These are phyloP conservation scores for Kodamaea leandrae DNA, from an alignment of 805 yeast species.

Conservation along the genomic window DNA sequence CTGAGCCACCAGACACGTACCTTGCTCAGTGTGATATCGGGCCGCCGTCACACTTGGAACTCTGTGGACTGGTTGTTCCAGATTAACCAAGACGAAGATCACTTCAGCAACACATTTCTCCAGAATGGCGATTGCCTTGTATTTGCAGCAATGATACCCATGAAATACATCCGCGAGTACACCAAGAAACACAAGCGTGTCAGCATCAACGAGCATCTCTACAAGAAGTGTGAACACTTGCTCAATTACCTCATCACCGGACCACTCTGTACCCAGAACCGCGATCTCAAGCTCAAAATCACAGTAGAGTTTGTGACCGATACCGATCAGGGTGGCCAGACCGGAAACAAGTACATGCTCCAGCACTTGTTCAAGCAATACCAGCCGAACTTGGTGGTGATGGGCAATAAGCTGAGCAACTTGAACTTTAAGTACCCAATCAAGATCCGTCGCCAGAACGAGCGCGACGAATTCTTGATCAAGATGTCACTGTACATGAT, in stretches of 20 bases:
- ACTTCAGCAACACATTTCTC: conserved; percentile 18
- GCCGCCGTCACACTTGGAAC: conserved; percentile 46
- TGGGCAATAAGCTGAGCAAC: conserved; percentile 40
- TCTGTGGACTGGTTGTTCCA: conserved; percentile 38
- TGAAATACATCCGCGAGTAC: conserved; percentile 17
- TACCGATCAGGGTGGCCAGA: conserved; percentile 11
- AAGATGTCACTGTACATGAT: conserved; percentile 38
- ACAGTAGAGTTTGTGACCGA: conserved; percentile 39
- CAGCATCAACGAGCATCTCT: conserved; percentile 16
- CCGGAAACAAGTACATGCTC: conserved; percentile 37
- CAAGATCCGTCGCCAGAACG: conserved; percentile 20
- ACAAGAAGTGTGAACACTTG: conserved; percentile 21
- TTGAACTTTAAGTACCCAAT: conserved; percentile 43
- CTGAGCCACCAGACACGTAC: conserved; percentile 24
- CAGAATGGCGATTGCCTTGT: conserved; percentile 40
- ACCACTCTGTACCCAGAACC: conserved; percentile 14
- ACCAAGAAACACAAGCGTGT: conserved; percentile 11
- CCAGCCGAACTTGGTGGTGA: conserved; percentile 37
- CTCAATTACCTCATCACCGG: conserved; percentile 18
- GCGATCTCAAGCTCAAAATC: conserved; percentile 29
- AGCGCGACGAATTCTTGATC: conserved; percentile 28
- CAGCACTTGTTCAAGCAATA: conserved; percentile 38
- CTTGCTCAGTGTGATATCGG: conserved; percentile 36
- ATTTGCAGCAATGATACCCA: conserved; percentile 34
- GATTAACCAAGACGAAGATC: conserved; percentile 1